A percentile compares a stretch with the other conserved stretches of the same genome.
Conservation (phyloP, 1,284 basidiomycete species). For the Fomitiporia mediterranea region DNA sequence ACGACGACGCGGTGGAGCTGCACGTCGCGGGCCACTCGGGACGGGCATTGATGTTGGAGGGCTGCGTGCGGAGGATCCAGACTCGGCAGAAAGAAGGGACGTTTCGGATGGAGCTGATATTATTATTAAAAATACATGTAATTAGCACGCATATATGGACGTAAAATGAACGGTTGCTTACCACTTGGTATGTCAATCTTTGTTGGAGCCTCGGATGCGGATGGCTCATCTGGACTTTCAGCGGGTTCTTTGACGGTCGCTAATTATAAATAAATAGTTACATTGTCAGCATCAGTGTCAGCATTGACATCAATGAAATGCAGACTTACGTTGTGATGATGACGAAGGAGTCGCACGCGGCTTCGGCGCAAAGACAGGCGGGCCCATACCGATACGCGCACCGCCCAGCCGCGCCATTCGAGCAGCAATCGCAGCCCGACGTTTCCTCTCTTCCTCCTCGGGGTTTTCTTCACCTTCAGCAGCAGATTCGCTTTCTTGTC, state of each 20-base stretch:
- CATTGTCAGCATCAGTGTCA: background rate
- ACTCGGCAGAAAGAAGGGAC: constrained; percentile 35
- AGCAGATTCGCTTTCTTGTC: constrained; percentile 33
- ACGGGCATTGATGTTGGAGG: constrained; percentile 62
- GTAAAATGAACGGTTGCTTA: background rate
- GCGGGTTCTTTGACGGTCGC: background rate
- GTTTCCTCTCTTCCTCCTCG: constrained; percentile 75
- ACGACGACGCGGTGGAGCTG: constrained; percentile 66
- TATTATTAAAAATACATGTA: background rate
- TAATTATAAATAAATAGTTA: background rate
- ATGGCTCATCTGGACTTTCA: background rate
- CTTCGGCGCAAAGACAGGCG: constrained; percentile 60
- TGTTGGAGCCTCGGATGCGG: background rate
- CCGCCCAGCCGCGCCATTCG: constrained; percentile 88
- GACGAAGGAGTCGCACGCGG: constrained; percentile 43
- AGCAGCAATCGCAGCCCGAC: constrained; percentile 78
- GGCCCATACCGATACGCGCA: constrained; percentile 76
- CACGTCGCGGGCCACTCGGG: constrained; percentile 61
- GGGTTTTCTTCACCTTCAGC: constrained; percentile 49
- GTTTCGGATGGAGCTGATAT: constrained; percentile 24
- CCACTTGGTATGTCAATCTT: constrained; percentile 1
- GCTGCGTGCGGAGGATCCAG: constrained; percentile 31
- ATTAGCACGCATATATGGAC: background rate
- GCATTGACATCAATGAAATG: too few relatives aligned
- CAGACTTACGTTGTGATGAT: background rate